Evolutionary conservation across 2,329 filamentous ascomycete species (phyloP), one percentile per base, ranked within the genome.

Genomic region (Bimuria novae-zelandiae): DNA sequence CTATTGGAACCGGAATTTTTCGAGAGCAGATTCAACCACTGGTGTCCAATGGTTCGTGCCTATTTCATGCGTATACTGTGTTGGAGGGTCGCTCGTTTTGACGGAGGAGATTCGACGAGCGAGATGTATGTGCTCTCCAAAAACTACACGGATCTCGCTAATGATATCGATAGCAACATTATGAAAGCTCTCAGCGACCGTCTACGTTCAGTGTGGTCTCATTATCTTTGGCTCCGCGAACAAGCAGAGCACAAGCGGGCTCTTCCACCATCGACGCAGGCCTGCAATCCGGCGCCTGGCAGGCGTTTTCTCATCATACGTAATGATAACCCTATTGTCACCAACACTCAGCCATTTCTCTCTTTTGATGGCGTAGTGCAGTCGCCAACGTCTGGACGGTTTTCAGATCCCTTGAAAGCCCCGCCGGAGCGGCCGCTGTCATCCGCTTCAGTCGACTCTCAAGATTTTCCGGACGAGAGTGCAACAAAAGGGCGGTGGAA

Each of bases 1-100:
- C 76, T 97, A 33, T 77, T 97, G 11, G 82, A 86, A 6, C 86
- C 89, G 49, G 80, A 86, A 22, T 83, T 88, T 2, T 96, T 96
- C 70, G 85, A 89, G 67, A 85, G 84, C 55, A 86, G 91, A 56
- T 97, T 96, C 76, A 93, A 89, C 67, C 91, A 96, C 67, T 96
- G 92, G 92, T 96, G 90, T 67, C 91, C 92, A 0, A 96, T 96
- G 92, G 90, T 96, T 19, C 84, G 92, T 55, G 89, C 91, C 12
- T 97, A 96, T 72, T 97, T 88, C 70, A 94, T 96, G 83, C 89
- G 92, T 41, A 77, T 97, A 44, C 75, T 96, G 19, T 96, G 91
- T 74, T 97, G 92, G 92, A 85, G 92, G 54, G 79, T 97, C 42
- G 93, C 89, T 59, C 83, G 92, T 57, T 89, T 89, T 65, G 84